Conservation (phyloP, 108 stramenopile species). For the Nitzschia palea region DNA sequence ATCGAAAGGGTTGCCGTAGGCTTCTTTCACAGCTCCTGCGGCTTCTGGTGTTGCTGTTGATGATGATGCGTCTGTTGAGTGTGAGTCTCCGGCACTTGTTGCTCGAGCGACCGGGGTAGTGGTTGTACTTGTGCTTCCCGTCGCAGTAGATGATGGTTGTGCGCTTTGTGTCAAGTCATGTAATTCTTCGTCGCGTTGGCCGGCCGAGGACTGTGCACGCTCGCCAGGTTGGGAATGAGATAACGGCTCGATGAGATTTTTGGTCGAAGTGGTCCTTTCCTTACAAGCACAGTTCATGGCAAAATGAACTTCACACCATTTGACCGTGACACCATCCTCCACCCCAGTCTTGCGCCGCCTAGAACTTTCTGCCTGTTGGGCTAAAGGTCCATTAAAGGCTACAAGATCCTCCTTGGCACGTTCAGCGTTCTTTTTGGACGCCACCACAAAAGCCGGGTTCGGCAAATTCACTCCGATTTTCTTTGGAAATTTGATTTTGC, state of each 20-base stretch:
- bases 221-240: not conserved
- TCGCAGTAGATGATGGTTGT: not conserved
- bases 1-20: not conserved
- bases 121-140: not conserved
- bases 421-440: constrained; percentile 18
- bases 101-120: not conserved
- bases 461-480: constrained; percentile 10
- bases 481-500: constrained; percentile 22
- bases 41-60: not conserved
- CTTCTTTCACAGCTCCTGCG: not conserved
- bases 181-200: not conserved
- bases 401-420: constrained; percentile 13
- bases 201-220: not conserved
- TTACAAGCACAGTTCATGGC: constrained; percentile 42
- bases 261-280: constrained; percentile 19
- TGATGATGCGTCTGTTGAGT: not conserved
- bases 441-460: constrained; percentile 7
- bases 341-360: constrained; percentile 4
- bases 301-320: constrained; percentile 59
- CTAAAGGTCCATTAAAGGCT: not conserved
- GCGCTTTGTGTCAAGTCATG: not conserved
- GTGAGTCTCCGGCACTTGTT: too few species aligned
- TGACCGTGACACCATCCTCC: not conserved
- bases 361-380: constrained; percentile 24
- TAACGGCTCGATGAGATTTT: constrained; percentile 6